phyloP scores from a whole-genome alignment of 495 filamentous ascomycete species.

The Annulohypoxylon bovei region DNA sequence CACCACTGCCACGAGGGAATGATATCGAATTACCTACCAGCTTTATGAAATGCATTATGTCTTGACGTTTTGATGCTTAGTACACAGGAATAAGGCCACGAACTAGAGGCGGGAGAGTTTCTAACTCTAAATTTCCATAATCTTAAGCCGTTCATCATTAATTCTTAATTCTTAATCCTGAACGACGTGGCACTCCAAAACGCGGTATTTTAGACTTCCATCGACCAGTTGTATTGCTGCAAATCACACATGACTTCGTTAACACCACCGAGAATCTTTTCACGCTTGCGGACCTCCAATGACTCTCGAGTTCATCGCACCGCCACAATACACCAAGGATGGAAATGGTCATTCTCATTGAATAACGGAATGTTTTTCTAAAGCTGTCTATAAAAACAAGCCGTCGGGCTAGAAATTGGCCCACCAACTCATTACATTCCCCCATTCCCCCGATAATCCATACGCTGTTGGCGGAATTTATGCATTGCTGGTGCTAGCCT shows the following conservation, averaged over 20 bases:
- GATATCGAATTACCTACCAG: not conserved
- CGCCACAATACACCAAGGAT: not conserved
- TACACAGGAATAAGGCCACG: not conserved
- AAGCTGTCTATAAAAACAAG: not conserved
- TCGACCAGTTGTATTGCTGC: not conserved
- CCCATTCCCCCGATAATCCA: not conserved
- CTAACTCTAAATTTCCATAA: no score
- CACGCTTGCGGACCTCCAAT: no score
- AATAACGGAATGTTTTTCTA: not conserved
- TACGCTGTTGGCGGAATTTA: constrained; percentile 18
- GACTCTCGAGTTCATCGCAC: not conserved
- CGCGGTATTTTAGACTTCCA: not conserved
- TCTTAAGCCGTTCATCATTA: no score
- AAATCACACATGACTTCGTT: not conserved
- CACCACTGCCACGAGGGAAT: not conserved
- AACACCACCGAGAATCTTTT: not conserved
- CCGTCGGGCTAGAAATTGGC: not conserved
- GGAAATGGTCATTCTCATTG: not conserved
- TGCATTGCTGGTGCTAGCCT: not conserved
- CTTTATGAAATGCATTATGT: not conserved
- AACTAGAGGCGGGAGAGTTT: not conserved
- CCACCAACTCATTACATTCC: not conserved
- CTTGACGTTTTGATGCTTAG: not conserved
- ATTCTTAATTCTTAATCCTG: no score
- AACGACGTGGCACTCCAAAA: not conserved